Evolutionary conservation across 176 grass and related monocot genomes (phyloP), one percentile per base, ranked within the genome.

Genomic region (Dendrocalamus sinicus): DNA sequence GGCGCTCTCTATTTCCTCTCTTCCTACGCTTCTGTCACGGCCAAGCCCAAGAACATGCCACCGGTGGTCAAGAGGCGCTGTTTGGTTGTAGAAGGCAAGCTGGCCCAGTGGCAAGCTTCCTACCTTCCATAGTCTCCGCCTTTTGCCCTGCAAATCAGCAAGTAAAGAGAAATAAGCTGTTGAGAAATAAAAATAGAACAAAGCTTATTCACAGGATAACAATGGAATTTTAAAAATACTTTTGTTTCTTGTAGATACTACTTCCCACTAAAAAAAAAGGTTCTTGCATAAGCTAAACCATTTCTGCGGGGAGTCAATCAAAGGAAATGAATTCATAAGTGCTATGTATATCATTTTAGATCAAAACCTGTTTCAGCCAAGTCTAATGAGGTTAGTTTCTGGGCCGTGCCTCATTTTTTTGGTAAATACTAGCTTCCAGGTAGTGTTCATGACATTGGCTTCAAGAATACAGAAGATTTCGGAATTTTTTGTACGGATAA

Each of bases 1-100:
- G 10, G 83, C 85, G 1, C 73, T 98, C 73, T 95, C 90, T 4
- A 95, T 50, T 69, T 92, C 83, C 6, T 70, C 15, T 58, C 78
- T 87, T 73, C 70, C 75, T 3, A 81, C 19, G 66, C 39, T 79
- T 32, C 61, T 82, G 57, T 88, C 79, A 50, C 59, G 85, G 14
- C 93, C 96, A 77, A 98, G 89, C 23, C 93, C 95, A 32, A 75
- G 15, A 62, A 92, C 74, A 75, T 98, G 95, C 89, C 93, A 98
- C 76, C 62, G 66, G 41, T 68, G 84, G 40, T 95, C 91, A 12
- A 98, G 83, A 89, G 93, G 63, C 20, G 88, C 44, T 60, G 93
- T 95, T 45, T 71, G 77, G 72, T 92, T 91, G 59, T 94, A 98
- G 83, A 98, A 98, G 81, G 92, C 57, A 58, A 98, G 20, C 75